Evolutionary conservation across 257 asterid genomes (phyloP), one percentile per base, ranked within the genome.

Genomic region (Solanum sparsipilum): DNA sequence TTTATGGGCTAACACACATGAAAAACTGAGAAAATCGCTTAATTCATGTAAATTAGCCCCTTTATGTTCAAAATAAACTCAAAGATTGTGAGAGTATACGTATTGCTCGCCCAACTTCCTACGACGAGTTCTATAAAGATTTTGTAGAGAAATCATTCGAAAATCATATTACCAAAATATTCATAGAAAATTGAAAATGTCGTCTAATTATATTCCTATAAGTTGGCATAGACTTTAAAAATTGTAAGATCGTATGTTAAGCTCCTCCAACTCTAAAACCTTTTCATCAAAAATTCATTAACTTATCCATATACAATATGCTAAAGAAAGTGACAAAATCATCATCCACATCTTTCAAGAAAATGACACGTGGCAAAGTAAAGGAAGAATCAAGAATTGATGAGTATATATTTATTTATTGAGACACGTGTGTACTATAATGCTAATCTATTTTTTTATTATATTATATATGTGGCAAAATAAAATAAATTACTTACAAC

Each of bases 71-170:
- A 48, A 48, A 48, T 48, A 0, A 15, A 48, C 58, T 48, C 58
- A 5, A 48, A 48, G 0, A 48, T 48, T 48, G 8, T 48, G 21
- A 48, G 21, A 48, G 1, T 13, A 13, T 46, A 46, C 3, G 8
- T 2, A 48, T 3, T 48, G 0, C 21, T 48, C 21, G 0, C 58
- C 21, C 58, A 48, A 48, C 0, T 48, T 48, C 1, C 58, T 48
- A 13, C 21, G 21, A 0, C 7, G 7, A 15, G 0, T 48, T 15
- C 58, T 15, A 0, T 48, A 48, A 48, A 48, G 0, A 0, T 4
- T 44, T 44, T 12, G 0, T 0, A 5, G 7, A 46, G 3, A 48
- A 15, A 48, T 48, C 21, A 15, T 5, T 48, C 0, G 8, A 46
- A 46, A 46, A 0, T 46, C 0, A 46, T 13, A 13, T 46, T 1